Evolutionary conservation across 345 rosid genomes (phyloP).

Genomic region (Balakata baccata): DNA sequence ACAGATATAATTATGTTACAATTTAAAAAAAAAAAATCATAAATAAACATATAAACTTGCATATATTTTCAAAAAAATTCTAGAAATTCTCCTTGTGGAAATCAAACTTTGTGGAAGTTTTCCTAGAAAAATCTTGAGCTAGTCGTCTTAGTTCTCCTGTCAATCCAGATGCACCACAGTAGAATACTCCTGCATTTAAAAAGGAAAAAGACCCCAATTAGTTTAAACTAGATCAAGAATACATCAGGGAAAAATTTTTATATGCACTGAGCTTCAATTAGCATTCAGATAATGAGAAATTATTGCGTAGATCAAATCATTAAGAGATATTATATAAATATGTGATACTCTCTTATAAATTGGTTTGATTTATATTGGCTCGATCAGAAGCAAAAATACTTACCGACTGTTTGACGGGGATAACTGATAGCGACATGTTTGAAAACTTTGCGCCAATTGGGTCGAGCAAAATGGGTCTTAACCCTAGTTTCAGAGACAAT

Average conservation of each 20-base stretch:
- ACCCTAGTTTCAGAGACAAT: conserved; percentile 63
- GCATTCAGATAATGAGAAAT: too few species aligned
- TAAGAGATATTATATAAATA: too few species aligned
- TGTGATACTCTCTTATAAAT: too few species aligned
- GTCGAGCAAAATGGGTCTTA: conserved; percentile 63
- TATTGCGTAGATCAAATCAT: too few species aligned
- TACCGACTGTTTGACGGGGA: conserved; percentile 59
- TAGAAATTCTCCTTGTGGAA: conserved; percentile 81
- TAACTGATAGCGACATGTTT: conserved; percentile 67
- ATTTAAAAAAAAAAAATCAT: too few species aligned
- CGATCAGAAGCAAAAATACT: too few species aligned
- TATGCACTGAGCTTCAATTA: too few species aligned
- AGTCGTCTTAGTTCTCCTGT: conserved; percentile 52
- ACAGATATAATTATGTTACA: too few species aligned
- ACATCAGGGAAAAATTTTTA: too few species aligned
- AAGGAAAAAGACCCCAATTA: neutral
- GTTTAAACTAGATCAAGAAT: neutral
- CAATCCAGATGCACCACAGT: conserved; percentile 62
- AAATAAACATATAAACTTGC: too few species aligned
- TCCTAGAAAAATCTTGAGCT: conserved; percentile 70
- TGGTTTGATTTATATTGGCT: too few species aligned
- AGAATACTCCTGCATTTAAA: conserved; percentile 53
- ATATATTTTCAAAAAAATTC: neutral
- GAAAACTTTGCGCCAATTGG: conserved; percentile 64
- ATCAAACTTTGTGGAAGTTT: conserved; percentile 71